Evolutionary conservation across 331 rosid species (phyloP), one percentile per base, ranked within the genome.

Genomic region (Quercus phellos): DNA sequence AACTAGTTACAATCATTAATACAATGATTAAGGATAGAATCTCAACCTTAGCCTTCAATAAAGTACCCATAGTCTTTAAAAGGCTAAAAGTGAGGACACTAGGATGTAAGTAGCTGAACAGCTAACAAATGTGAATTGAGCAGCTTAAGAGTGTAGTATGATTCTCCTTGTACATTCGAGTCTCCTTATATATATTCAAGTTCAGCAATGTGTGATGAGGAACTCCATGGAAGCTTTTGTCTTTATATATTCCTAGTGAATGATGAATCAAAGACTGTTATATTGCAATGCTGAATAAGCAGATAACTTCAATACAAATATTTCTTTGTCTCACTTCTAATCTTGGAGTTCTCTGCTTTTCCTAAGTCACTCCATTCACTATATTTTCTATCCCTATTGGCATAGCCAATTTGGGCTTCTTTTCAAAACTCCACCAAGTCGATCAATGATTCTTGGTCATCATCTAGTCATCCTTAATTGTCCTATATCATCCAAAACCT

Each of bases 31-130:
- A 46, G 17, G 53, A 46, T 11, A 60, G 54, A 18, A 55, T 46
- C 74, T 54, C 68, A 51, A 64, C n/a, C 30, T 3, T 71, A n/a
- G 50, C 32, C 67, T 56, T 81, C 18, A 51, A 68, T 16, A 69
- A 60, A 50, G 34, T 34, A 75, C 72, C 26, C 26, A 6, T 19
- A 55, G 53, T 46, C 53, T 46, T 46, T 46, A 46, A 12, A 46
- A 13, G 53, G 53, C 53, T 46, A 10, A 46, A 46, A 46, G 53
- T 46, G 53, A 46, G 53, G 17, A 46, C 53, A 46, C 53, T 11
- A 10, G 53, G 53, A 12, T 12, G 51, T 46, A 46, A 46, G 51
- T 10, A 46, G 53, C 17, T 12, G 53, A 46, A 46, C 19, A 18
- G 26, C 27, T 18, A n/a, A 8, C 61, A 10, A 55, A 55, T 55